These are phyloP conservation scores for Eucalyptus erythrocorys DNA, from an alignment of 345 rosid genomes.

Conservation along the genomic window DNA sequence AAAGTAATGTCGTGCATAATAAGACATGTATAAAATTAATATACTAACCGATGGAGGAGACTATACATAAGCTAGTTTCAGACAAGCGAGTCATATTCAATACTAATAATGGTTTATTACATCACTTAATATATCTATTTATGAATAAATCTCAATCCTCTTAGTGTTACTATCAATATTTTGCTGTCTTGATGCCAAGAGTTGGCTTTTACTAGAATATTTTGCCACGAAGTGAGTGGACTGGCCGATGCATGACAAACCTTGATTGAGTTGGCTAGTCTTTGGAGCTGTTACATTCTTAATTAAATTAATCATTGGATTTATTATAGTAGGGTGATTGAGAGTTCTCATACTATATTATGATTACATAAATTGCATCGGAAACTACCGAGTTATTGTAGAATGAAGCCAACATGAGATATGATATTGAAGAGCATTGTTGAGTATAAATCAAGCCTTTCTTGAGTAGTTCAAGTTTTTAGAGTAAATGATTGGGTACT, in stretches of 20 bases:
- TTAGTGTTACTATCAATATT: neutral
- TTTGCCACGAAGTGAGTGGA: too few species aligned
- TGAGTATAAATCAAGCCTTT: neutral
- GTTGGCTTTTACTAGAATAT: too few species aligned
- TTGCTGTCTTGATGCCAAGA: too few species aligned
- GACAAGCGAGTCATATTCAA: neutral
- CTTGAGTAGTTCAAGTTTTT: too few species aligned
- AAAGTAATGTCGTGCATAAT: neutral
- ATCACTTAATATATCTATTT: neutral
- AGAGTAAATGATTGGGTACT: neutral
- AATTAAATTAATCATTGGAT: neutral
- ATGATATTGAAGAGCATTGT: neutral
- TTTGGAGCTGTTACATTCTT: neutral
- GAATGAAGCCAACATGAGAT: neutral
- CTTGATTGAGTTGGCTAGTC: too few species aligned
- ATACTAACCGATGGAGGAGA: neutral
- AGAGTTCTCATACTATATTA: neutral
- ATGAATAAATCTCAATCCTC: neutral
- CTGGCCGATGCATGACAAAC: too few species aligned
- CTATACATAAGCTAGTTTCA: neutral
- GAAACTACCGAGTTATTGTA: neutral
- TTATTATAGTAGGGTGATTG: neutral
- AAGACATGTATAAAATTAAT: neutral
- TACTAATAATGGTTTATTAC: neutral
- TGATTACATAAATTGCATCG: neutral